A percentile compares a stretch with the other conserved stretches of the same genome.
Conservation (phyloP, 768 basidiomycete species). For the Lentinula boryana region DNA sequence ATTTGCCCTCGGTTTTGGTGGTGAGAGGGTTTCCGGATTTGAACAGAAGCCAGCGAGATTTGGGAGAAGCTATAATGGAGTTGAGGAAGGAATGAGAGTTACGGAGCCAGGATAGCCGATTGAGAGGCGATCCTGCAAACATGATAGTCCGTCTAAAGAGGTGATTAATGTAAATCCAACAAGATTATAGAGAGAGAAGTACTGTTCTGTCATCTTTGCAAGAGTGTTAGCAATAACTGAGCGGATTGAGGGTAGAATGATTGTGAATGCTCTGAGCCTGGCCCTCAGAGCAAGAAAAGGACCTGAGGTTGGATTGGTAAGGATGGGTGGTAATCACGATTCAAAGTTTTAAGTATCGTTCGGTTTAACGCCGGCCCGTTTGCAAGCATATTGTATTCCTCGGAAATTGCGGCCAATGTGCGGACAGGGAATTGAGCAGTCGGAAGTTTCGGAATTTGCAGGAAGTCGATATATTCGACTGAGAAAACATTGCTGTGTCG, state of each 20-base stretch:
- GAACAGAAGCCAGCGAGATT: slow-evolving; percentile 77
- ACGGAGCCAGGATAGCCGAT: slow-evolving; percentile 79
- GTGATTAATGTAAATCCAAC: background rate
- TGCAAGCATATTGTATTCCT: background rate
- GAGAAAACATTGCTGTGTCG: too few relatives aligned
- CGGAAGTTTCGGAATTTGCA: background rate
- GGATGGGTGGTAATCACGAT: background rate
- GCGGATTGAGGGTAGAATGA: background rate
- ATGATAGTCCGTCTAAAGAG: background rate
- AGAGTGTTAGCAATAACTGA: slow-evolving; percentile 2
- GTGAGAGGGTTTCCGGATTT: slow-evolving; percentile 66
- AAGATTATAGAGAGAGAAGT: background rate
- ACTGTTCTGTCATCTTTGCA: slow-evolving; percentile 5
- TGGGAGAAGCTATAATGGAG: slow-evolving; percentile 49
- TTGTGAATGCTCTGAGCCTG: background rate
- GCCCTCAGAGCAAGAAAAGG: background rate
- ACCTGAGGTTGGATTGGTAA: background rate
- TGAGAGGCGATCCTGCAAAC: slow-evolving; percentile 59
- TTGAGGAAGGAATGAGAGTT: slow-evolving; percentile 73
- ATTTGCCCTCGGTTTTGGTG: slow-evolving; percentile 23
- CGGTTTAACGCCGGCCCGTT: background rate
- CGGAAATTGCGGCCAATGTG: background rate
- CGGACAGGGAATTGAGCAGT: background rate
- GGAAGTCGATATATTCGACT: too few relatives aligned
- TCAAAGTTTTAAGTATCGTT: background rate